These are phyloP conservation scores for Dissophora ornata DNA, from an alignment of 192 early-diverging fungal species.

Conservation along the genomic window DNA sequence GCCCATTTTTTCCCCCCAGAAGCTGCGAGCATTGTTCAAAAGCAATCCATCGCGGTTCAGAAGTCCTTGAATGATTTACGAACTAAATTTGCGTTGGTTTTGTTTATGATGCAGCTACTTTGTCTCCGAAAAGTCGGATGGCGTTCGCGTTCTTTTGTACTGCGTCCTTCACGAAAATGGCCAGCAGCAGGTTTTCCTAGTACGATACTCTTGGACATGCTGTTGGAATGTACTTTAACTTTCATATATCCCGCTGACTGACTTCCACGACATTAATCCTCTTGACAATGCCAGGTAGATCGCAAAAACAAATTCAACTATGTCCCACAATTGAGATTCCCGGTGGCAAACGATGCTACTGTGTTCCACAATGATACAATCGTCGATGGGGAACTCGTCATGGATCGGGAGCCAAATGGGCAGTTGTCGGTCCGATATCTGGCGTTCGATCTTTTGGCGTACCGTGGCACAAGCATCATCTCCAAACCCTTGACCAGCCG, in stretches of 20 bases:
- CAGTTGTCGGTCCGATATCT: conserved; percentile 59
- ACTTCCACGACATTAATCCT: neutral
- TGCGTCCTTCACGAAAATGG: conserved; percentile 44
- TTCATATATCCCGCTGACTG: too few relatives aligned
- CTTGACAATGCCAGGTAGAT: conserved; percentile 66
- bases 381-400: conserved; percentile 92
- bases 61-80: too few relatives aligned
- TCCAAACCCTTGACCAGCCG: conserved; percentile 69
- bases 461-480: conserved; percentile 67
- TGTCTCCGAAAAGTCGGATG: conserved; percentile 89
- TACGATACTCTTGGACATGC: conserved; percentile 32
- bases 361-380: conserved; percentile 77
- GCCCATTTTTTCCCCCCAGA: too few relatives aligned
- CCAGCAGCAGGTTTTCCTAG: conserved; percentile 65
- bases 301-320: conserved; percentile 88
- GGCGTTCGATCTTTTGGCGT: conserved; percentile 80
- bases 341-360: conserved; percentile 56
- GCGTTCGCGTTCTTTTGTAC: conserved; percentile 72
- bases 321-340: conserved; percentile 70
- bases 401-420: conserved; percentile 75
- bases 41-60: too few relatives aligned
- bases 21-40: too few relatives aligned
- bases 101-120: conserved; percentile 72
- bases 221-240: too few relatives aligned
- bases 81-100: too few relatives aligned